phyloP scores from a whole-genome alignment of 208 protist genomes.

The Leishmania lainsoni region DNA sequence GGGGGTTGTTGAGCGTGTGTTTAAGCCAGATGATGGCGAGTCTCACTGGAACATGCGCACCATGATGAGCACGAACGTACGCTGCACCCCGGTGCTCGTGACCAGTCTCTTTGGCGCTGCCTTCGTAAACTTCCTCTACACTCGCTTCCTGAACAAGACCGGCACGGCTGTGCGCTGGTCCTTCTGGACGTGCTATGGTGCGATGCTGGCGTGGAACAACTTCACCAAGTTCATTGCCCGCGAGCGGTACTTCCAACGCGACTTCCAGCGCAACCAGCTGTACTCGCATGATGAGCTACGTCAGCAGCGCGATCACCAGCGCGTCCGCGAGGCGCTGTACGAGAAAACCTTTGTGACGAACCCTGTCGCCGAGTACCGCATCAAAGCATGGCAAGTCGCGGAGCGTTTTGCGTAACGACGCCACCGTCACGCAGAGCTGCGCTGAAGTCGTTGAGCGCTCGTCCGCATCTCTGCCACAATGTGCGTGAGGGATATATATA shows the following conservation, averaged over 20 bases:
- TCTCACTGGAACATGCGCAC: conserved; percentile 73
- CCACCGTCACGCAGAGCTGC: not conserved
- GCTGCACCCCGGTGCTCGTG: conserved; percentile 77
- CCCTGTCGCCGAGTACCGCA: conserved; percentile 81
- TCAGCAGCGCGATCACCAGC: conserved; percentile 82
- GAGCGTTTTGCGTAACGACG: conserved; percentile 74
- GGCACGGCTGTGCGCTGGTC: conserved; percentile 79
- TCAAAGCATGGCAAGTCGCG: conserved; percentile 90
- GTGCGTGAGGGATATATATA: not conserved
- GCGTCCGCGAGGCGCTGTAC: conserved; percentile 85
- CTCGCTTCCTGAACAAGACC: conserved; percentile 70
- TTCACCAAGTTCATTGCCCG: conserved; percentile 83
- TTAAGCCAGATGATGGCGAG: conserved; percentile 73
- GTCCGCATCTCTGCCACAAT: not conserved
- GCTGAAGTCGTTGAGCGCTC: not conserved
- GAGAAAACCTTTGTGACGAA: conserved; percentile 88
- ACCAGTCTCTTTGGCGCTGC: conserved; percentile 73
- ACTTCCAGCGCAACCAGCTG: conserved; percentile 89
- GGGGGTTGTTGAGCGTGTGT: conserved; percentile 70
- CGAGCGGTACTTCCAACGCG: conserved; percentile 86
- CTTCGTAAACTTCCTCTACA: conserved; percentile 83
- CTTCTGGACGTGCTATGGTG: conserved; percentile 74
- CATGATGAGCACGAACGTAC: conserved; percentile 66
- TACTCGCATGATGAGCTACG: conserved; percentile 86
- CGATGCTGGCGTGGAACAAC: conserved; percentile 82